Conservation (phyloP, 2,329 filamentous ascomycete genomes). For the Chaetomium strumarium region DNA sequence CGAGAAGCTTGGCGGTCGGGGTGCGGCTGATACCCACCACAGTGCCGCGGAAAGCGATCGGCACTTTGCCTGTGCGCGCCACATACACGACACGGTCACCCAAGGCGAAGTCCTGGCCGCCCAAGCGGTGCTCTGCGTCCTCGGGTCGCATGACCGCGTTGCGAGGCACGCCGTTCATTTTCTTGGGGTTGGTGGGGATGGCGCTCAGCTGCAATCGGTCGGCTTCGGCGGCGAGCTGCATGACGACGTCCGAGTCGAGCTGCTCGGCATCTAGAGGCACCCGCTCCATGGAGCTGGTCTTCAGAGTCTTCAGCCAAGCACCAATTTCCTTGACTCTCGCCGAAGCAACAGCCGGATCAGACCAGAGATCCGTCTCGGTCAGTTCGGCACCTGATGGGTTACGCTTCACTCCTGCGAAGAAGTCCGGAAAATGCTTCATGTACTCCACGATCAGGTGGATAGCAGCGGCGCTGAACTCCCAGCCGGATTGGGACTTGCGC, state of each 20-base stretch:
- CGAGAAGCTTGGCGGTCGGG: conserved; percentile 72
- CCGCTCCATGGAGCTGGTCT: conserved; percentile 86
- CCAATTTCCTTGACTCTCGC: conserved; percentile 88
- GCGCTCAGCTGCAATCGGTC: conserved; percentile 50
- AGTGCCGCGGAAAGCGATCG: conserved; percentile 84
- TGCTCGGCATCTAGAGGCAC: conserved; percentile 97
- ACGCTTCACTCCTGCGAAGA: conserved; percentile 80
- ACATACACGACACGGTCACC: conserved; percentile 93
- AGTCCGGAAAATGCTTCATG: conserved; percentile 91
- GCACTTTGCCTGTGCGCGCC: conserved; percentile 87
- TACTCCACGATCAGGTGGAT: conserved; percentile 77
- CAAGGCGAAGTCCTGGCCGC: conserved; percentile 74
- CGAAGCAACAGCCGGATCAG: conserved; percentile 62
- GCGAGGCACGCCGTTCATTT: conserved; percentile 74
- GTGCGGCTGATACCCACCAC: conserved; percentile 93
- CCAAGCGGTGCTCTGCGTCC: conserved; percentile 89
- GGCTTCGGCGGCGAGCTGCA: conserved; percentile 69
- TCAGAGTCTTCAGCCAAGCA: conserved; percentile 84
- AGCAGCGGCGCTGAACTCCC: conserved; percentile 90
- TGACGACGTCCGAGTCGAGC: conserved; percentile 84
- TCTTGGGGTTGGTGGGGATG: conserved; percentile 55
- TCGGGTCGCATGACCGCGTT: conserved; percentile 85
- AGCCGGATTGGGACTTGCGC: conserved; percentile 75
- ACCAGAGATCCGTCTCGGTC: conserved; percentile 80
- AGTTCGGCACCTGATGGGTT: conserved; percentile 84